Evolutionary conservation across 2,329 filamentous ascomycete species (phyloP).

Genomic region (Bipolaris victoriae): DNA sequence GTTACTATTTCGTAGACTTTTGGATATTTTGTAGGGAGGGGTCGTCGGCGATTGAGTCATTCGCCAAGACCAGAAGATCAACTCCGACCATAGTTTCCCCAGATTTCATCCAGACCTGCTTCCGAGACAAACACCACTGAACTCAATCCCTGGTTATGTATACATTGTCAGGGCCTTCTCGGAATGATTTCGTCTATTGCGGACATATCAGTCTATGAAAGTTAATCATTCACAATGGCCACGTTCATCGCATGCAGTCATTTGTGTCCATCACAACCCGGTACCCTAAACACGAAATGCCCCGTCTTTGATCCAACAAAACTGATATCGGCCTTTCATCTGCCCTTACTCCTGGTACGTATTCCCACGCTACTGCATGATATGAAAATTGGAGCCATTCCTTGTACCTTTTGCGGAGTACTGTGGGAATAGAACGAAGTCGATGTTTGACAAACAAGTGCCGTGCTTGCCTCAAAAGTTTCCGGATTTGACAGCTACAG

Average conservation of each 20-base stretch:
- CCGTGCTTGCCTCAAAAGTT: conserved; percentile 21
- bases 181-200: no score
- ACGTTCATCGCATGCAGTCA: background rate
- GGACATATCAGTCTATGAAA: background rate
- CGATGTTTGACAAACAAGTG: conserved; percentile 20
- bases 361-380: background rate
- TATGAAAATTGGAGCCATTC: conserved; percentile 14
- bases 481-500: conserved; percentile 12
- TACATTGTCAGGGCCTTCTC: no score
- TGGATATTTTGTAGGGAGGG: conserved; percentile 27
- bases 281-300: background rate
- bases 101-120: background rate
- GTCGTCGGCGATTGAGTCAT: conserved; percentile 22
- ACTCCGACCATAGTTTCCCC: background rate
- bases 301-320: background rate
- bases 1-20: conserved; percentile 5
- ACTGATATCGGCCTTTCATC: no score
- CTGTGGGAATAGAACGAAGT: conserved; percentile 21
- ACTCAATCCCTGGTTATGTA: no score
- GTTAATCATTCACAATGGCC: background rate
- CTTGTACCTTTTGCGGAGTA: conserved; percentile 23
- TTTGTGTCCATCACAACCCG: background rate
- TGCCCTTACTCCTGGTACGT: background rate
- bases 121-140: no score
- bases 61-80: conserved; percentile 14